These are phyloP conservation scores for Russula sp. DNA, from an alignment of 768 basidiomycete species.

Conservation along the genomic window DNA sequence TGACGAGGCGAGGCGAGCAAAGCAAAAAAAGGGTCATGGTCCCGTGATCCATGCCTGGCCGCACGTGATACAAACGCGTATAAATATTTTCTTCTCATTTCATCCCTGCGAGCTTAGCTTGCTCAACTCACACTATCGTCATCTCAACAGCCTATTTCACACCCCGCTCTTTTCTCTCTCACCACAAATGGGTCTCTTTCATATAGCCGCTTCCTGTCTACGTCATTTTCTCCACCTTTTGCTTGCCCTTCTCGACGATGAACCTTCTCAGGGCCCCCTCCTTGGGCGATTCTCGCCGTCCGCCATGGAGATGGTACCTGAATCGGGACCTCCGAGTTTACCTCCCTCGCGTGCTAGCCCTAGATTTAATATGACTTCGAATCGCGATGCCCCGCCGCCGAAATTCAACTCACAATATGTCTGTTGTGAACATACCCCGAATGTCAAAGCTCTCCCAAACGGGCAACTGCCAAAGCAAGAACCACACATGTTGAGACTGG, in stretches of 20 bases:
- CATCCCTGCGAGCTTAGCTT: too few species aligned
- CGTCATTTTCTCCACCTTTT: slow-evolving; percentile 19
- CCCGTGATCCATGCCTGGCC: too few species aligned
- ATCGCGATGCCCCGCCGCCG: not conserved
- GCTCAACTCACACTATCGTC: slow-evolving; percentile 2
- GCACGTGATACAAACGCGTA: too few species aligned
- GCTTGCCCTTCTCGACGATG: slow-evolving; percentile 17
- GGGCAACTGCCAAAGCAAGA: not conserved
- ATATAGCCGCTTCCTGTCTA: slow-evolving; percentile 12
- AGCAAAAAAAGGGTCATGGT: too few species aligned
- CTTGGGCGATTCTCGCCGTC: slow-evolving; percentile 13
- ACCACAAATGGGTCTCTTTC: slow-evolving; percentile 14
- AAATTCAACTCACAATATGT: not conserved
- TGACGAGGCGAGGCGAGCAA: too few species aligned
- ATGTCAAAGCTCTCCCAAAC: not conserved
- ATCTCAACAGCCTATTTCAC: slow-evolving; percentile 10
- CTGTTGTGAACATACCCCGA: not conserved
- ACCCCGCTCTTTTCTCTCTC: not conserved
- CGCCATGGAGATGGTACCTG: slow-evolving; percentile 5
- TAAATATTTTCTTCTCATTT: too few species aligned
- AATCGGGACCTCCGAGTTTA: not conserved
- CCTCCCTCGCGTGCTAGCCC: not conserved
- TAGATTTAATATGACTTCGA: not conserved
- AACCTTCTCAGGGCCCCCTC: slow-evolving; percentile 14
- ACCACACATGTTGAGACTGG: not conserved